Evolutionary conservation across 306 rosid species (phyloP), one percentile per base, ranked within the genome.

Genomic region (Ziziphus jujuba): DNA sequence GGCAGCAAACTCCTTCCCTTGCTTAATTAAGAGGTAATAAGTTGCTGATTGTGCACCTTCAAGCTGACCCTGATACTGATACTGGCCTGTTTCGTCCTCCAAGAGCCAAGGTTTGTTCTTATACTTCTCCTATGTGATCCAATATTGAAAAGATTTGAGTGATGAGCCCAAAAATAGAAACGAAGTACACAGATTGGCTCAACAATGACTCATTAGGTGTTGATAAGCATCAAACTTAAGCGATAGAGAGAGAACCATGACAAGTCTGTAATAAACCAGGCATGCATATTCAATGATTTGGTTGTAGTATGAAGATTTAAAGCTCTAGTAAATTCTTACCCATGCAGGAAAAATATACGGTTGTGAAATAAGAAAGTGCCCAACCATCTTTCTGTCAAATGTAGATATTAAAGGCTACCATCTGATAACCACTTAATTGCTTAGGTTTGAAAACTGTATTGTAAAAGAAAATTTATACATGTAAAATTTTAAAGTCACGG

Each of bases 11-110:
- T 90, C 97, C 79, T 93, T 90, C 77, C 80, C 89, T 79, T 90
- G 97, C 87, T 71, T 59, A 85, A 93, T 83, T 25, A 93, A 79
- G 61, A 93, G 76, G 81, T 93, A 93, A 69, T 93, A 93, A 11
- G 96, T 86, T 68, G 97, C 95, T 23, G 95, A 86, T 72, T 93
- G 99, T 59, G 97, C 85, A 52, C 99, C 96, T 79, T 90, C 99
- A 23, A 90, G 89, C n/a, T 86, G 95, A 75, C 97, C 99, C 51
- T 88, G 93, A 78, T 45, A 90, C 80, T 90, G 99, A 63, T 67
- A 83, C 69, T 87, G 97, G 33, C 97, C 99, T 4, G 95, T 86
- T 83, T 93, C 99, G 34, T 93, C 99, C 83, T 93, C 99, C 91
- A 93, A 84, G 31, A 86, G 80, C 99, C 99, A 93, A 31, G 99